Evolutionary conservation across 306 rosid genomes (phyloP).

Genomic region (Citrullus amarus): DNA sequence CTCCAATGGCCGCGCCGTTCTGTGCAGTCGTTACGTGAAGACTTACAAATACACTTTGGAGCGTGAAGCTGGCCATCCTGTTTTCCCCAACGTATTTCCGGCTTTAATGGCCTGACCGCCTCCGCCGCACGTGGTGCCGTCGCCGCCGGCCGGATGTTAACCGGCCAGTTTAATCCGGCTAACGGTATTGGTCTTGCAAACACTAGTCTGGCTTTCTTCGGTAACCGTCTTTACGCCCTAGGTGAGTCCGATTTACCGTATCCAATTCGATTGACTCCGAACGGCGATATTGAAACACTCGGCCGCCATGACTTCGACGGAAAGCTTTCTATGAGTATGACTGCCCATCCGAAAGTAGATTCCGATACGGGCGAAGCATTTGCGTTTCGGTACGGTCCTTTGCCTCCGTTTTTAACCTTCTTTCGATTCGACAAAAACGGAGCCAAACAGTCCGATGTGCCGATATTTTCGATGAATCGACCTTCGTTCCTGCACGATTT

Average conservation of each 20-base stretch:
- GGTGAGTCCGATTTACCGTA: conserved; percentile 90
- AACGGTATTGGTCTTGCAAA: conserved; percentile 85
- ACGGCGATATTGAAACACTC: conserved; percentile 48
- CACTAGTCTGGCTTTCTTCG: conserved; percentile 61
- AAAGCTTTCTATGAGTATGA: conserved; percentile 51
- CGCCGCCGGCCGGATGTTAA: conserved; percentile 35
- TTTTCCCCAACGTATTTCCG: conserved; percentile 69
- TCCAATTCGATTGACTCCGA: conserved; percentile 12
- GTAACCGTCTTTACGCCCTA: conserved; percentile 42
- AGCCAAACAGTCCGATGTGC: conserved; percentile 45
- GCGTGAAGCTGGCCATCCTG: conserved; percentile 47
- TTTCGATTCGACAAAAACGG: conserved; percentile 47
- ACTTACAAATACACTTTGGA: conserved; percentile 58
- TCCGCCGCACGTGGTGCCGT: conserved; percentile 70
- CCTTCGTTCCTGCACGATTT: conserved; percentile 75
- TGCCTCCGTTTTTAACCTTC: conserved; percentile 70
- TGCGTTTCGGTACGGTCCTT: conserved; percentile 63
- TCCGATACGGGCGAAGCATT: conserved; percentile 57
- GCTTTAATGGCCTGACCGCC: conserved; percentile 46
- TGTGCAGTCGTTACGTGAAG: conserved; percentile 69
- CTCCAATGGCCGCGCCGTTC: conserved; percentile 45
- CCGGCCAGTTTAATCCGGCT: conserved; percentile 45
- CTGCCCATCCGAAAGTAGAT: conserved; percentile 81
- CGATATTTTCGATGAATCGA: conserved; percentile 53
- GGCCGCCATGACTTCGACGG: conserved; percentile 62